Evolutionary conservation across 805 yeast genomes (phyloP).

Genomic region (Komagataella ulmi): DNA sequence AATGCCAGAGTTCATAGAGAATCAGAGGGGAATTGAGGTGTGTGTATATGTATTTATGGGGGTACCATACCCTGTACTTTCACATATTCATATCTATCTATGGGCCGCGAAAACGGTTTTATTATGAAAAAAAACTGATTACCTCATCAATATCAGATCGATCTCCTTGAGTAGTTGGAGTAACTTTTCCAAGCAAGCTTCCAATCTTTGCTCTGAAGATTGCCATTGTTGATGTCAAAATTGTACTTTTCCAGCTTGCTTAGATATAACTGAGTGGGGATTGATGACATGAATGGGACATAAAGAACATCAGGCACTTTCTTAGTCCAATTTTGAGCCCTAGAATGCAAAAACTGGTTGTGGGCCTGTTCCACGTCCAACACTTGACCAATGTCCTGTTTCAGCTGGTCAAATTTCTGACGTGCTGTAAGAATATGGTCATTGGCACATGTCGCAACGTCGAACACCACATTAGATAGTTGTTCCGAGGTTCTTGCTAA

Average conservation of each 20-base stretch:
- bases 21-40: not conserved
- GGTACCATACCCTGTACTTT: not conserved
- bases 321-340: conserved; percentile 23
- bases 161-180: conserved; percentile 27
- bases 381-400: conserved; percentile 20
- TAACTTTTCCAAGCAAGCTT: conserved; percentile 49
- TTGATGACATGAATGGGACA: conserved; percentile 53
- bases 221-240: conserved; percentile 42
- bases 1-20: not conserved
- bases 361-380: conserved; percentile 11
- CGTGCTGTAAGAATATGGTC: conserved; percentile 68
- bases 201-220: conserved; percentile 44
- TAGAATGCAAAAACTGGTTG: conserved; percentile 9
- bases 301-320: conserved; percentile 50
- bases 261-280: conserved; percentile 54
- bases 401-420: conserved; percentile 29
- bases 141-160: conserved; percentile 12
- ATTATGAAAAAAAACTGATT: conserved; percentile 1
- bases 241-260: conserved; percentile 45
- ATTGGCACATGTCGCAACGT: conserved; percentile 62
- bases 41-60: no score
- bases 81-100: not conserved
- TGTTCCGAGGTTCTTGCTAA: conserved; percentile 15
- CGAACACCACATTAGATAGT: conserved; percentile 49
- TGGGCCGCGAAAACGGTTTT: not conserved